Percentiles rank a stretch among this genome's conserved stretches.
These are phyloP conservation scores for Aspergillus sp. DNA, from an alignment of 2,329 filamentous ascomycete species.

Conservation along the genomic window DNA sequence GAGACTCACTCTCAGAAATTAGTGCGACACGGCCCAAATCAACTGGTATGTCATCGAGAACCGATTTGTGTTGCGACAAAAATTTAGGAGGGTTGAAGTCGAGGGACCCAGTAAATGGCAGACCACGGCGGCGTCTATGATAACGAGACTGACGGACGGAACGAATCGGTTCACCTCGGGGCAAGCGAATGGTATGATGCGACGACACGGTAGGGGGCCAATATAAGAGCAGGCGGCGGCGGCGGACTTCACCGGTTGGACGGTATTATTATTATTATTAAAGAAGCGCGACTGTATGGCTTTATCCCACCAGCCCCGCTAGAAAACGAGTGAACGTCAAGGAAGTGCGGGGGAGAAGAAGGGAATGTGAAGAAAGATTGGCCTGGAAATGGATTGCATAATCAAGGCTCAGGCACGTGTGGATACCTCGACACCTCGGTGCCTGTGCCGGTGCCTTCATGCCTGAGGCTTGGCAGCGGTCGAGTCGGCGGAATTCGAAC, in stretches of 20 bases:
- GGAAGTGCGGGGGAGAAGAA: neutral
- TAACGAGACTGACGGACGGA: neutral
- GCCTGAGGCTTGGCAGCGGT: conserved; percentile 11
- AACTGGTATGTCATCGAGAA: neutral
- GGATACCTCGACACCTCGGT: neutral
- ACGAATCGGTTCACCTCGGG: neutral
- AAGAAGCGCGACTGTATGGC: neutral
- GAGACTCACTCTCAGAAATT: neutral
- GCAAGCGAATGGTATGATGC: neutral
- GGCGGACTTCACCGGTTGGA: neutral
- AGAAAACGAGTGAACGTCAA: neutral
- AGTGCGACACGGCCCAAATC: neutral
- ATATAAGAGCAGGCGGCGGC: neutral
- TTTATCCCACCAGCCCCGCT: neutral
- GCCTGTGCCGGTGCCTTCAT: conserved; percentile 9
- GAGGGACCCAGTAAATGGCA: neutral
- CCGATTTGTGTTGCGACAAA: neutral
- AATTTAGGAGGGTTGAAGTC: neutral
- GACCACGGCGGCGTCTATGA: neutral
- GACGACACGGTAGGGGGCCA: neutral
- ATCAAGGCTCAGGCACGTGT: neutral
- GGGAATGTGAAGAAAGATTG: neutral
- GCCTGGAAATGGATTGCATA: neutral
- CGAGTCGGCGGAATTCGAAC: conserved; percentile 5
- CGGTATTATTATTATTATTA: neutral